A percentile compares a stretch with the other conserved stretches of the same genome.
Conservation (phyloP, 176 grass and related monocot genomes). For the Coix lacrymajobi region DNA sequence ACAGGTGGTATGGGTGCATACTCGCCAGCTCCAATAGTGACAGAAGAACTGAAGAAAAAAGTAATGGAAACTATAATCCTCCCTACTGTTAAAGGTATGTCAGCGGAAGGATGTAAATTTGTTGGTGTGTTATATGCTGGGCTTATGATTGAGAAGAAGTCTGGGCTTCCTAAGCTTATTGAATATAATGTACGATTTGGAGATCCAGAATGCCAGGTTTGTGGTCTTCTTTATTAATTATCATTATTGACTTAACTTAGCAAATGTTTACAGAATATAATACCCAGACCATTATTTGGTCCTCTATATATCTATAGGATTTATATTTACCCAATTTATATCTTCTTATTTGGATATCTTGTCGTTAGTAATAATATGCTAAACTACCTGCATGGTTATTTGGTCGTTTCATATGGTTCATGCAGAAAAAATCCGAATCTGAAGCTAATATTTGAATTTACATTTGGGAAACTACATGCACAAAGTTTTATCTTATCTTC, state of each 20-base stretch:
- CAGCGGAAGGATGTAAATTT: conserved; percentile 65
- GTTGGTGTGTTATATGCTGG: conserved; percentile 65
- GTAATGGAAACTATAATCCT: conserved; percentile 72
- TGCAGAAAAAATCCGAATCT: not conserved
- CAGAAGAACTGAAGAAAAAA: conserved; percentile 37
- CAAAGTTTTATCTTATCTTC: not conserved
- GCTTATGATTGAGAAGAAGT: conserved; percentile 69
- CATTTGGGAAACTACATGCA: not conserved
- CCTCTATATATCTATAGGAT: not conserved
- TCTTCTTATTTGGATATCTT: not conserved
- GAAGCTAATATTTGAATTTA: not conserved
- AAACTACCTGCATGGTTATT: not conserved
- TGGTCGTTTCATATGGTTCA: not conserved
- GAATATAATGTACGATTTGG: conserved; percentile 77
- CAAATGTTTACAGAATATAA: not conserved
- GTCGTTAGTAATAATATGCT: not conserved
- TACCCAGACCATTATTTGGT: not conserved
- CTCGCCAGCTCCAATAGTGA: conserved; percentile 63
- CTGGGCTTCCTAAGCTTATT: conserved; percentile 61
- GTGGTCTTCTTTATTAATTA: conserved; percentile 6
- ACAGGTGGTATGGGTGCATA: conserved; percentile 87
- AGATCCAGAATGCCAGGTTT: conserved; percentile 77
- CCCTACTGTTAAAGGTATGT: conserved; percentile 70
- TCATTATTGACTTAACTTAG: not conserved
- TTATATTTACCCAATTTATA: not conserved